Conservation (phyloP, 73 alveolate genomes). For the Stentor roeselii region DNA sequence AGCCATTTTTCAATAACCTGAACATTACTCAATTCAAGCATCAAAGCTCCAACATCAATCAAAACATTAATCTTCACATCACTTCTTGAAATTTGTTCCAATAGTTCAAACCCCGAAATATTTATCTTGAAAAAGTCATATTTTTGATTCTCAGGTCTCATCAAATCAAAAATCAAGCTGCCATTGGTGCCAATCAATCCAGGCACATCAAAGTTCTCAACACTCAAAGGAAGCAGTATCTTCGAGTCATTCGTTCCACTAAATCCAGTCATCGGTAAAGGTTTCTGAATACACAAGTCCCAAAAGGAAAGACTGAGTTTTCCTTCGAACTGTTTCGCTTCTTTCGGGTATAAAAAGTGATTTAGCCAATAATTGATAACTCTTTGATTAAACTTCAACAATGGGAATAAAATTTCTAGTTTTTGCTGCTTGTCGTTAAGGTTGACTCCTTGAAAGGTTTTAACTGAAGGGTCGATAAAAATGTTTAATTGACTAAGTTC, state of each 20-base stretch:
- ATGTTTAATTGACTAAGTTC: neutral
- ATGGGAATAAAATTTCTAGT: neutral
- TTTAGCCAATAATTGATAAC: constrained; percentile 19
- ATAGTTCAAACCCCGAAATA: neutral
- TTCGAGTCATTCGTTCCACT: constrained; percentile 10
- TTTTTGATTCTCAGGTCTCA: neutral
- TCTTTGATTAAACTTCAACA: neutral
- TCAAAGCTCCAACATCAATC: constrained; percentile 28
- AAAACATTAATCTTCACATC: neutral
- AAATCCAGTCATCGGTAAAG: neutral
- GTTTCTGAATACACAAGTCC: neutral
- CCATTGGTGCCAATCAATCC: neutral
- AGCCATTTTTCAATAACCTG: constrained; percentile 5
- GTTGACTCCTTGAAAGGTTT: no score
- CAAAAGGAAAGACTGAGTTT: neutral
- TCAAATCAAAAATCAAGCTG: no score
- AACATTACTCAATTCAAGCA: constrained; percentile 17
- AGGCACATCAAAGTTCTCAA: neutral
- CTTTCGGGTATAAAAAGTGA: constrained; percentile 14
- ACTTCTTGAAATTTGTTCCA: neutral
- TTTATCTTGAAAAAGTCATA: no score
- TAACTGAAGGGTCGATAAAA: neutral
- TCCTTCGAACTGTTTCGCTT: constrained; percentile 24
- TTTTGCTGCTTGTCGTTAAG: neutral
- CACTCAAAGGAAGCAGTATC: neutral